Base-by-base conservation (phyloP, 768 basidiomycete species). In the Strobilomyces dryophilus region DNA sequence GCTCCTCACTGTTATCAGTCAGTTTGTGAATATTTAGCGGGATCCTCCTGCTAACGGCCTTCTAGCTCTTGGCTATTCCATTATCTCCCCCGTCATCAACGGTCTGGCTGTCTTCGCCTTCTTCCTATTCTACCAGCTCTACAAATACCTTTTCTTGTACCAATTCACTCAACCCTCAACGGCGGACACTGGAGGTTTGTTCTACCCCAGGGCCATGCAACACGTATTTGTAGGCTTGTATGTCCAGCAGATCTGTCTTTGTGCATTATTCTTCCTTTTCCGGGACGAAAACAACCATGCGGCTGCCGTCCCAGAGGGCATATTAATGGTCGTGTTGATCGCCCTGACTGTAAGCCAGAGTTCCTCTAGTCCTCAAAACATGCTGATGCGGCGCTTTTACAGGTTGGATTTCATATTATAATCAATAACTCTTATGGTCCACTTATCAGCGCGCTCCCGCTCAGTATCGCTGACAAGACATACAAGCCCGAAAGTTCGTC, bases 201-300 rank as follows among this genome's bases (percentile, higher is more conserved):
- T 97, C 77, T 98, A 93, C 79, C 95, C 95, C 21, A 90, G 86
- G 70, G 95, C 97, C 5, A 82, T 98, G 26, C 84, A 90, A 45
- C 97, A 98, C 64, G 65, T 95, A 29, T 98, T 98, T 59, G 92
- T 94, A 20, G 97, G 95, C 4, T 62, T 98, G 66, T 99, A 99
- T 66, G 78, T 99, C 42, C 82, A 95, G 67, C 86, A 97, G 45
- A 63, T 98, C 45, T 93, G 89, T 66, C 74, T 97, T 34, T 79
- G 80, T 31, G 90, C 89, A 4, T 72, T 98, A 56, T 97, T 98
- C 80, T 98, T 99, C 85, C 78, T 99, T 8, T 82, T 86, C 1
- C 75, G 72, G 49, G 71, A 92, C 58, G 62, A 72, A 21, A 73
- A 83, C 27, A 54, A 69, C 0, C 74, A 84, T 0, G 67, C 82